Evolutionary conservation across 2,329 filamentous ascomycete genomes (phyloP).

Genomic region (Daldinia sp.): DNA sequence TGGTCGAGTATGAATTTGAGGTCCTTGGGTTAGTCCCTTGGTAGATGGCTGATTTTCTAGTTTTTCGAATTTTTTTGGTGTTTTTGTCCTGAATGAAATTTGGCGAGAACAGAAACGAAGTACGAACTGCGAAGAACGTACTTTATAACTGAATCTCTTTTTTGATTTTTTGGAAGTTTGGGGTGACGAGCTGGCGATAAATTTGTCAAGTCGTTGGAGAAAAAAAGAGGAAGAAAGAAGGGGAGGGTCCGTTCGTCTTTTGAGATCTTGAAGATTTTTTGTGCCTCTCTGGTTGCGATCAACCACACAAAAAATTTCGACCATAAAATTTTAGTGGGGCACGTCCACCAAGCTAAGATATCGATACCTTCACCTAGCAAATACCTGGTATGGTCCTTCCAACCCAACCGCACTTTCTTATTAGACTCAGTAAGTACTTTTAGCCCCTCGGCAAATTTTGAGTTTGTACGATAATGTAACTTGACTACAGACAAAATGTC

Average conservation of each 20-base stretch:
- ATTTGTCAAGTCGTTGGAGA: constrained; percentile 57
- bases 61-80: constrained; percentile 69
- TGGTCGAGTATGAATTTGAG: constrained; percentile 25
- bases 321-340: constrained; percentile 30
- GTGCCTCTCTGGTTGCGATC: constrained; percentile 44
- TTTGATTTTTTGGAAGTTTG: constrained; percentile 54
- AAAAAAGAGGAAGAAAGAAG: constrained; percentile 50
- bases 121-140: constrained; percentile 60
- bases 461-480: neutral
- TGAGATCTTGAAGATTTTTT: constrained; percentile 45
- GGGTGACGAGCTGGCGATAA: constrained; percentile 56
- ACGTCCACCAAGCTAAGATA: neutral
- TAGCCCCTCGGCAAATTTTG: constrained; percentile 11
- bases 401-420: neutral
- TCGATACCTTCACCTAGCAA: neutral
- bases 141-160: constrained; percentile 59
- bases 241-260: constrained; percentile 36
- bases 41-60: constrained; percentile 52
- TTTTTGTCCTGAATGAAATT: constrained; percentile 56
- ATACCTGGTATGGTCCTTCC: no score
- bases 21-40: no score
- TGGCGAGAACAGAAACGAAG: constrained; percentile 68
- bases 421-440: constrained; percentile 18
- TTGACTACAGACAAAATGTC: constrained; percentile 15
- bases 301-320: constrained; percentile 39